These are phyloP conservation scores for Rhizomucor pusillus DNA, from an alignment of 371 early-diverging fungal species.

Conservation along the genomic window DNA sequence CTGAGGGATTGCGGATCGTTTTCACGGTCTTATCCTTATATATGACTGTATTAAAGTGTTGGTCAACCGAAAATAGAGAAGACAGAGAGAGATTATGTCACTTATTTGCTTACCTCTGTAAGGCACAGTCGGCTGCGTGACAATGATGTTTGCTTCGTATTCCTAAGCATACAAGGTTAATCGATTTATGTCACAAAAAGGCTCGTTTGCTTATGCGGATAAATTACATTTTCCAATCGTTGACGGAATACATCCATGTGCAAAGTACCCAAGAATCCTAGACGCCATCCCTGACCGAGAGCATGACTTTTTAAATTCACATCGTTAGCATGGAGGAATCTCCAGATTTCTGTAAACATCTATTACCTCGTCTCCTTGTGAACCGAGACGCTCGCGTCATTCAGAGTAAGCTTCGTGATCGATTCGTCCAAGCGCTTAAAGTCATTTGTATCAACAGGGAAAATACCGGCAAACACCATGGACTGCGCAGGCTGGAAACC, in stretches of 20 bases:
- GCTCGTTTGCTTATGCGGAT: neutral
- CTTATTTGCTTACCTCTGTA: slow-evolving; percentile 58
- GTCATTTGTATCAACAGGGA: slow-evolving; percentile 89
- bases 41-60: slow-evolving; percentile 31
- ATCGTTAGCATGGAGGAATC: neutral
- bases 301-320: slow-evolving; percentile 57
- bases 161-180: slow-evolving; percentile 55
- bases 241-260: slow-evolving; percentile 98
- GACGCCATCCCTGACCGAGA: slow-evolving; percentile 95
- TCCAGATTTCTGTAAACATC: neutral
- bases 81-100: no score
- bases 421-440: slow-evolving; percentile 87
- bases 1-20: slow-evolving; percentile 83
- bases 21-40: slow-evolving; percentile 55
- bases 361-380: slow-evolving; percentile 78
- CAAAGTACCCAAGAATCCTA: slow-evolving; percentile 94
- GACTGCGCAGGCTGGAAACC: slow-evolving; percentile 93
- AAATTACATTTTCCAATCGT: slow-evolving; percentile 79
- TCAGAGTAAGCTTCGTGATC: slow-evolving; percentile 87
- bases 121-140: slow-evolving; percentile 93
- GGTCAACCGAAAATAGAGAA: neutral
- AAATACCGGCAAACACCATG: slow-evolving; percentile 93
- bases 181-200: neutral
- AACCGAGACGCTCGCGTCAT: slow-evolving; percentile 91
- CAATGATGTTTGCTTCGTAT: slow-evolving; percentile 87